Base-by-base conservation (phyloP, 225 moss, liverwort and hornwort species). In the Marchantia paleacea region DNA sequence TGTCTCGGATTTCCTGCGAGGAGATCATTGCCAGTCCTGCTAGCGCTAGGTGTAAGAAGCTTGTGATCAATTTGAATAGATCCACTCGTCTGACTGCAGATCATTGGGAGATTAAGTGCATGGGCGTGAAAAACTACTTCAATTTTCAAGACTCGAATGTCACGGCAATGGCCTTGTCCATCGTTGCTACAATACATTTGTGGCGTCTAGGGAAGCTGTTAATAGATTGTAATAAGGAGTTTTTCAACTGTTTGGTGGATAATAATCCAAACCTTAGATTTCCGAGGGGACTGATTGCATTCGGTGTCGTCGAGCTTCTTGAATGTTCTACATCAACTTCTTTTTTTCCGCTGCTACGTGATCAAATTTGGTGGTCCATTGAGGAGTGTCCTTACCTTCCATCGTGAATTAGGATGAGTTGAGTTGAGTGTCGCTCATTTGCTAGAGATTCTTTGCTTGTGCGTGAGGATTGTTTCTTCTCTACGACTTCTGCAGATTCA, bases 11-110 rank as follows among this genome's bases (percentile, higher is more conserved):
- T 51, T 93, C 97, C 12, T 99, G 95, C 84, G 97, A 99, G 57
- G 97, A 99, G 85, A 94, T 99, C 65, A 99, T 99, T 49, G 97
- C 97, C 77, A 92, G 92, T 69, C 95, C 97, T 3, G 95, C 95
- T 12, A 99, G 97, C n/a, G 95, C 97, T 0, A 91, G 95, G 28
- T 99, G 97, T 69, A 99, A 99, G 90, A 99, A 99, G 83, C 90
- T 99, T 54, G 97, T 95, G 3, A 95, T 99, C 65, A 93, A 99
- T 52, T 85, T 99, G 60, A 85, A 95, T 25, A 83, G 95, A 3
- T 87, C 87, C 75, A 99, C 97, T 19, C 90, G 97, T 24, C 73
- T 99, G 8, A 95, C 93, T 7, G 84, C 93, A 13, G 95, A 99
- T 81, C 97, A 93, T 73, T 99, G 97, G 97, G 97, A 95, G 86